Evolutionary conservation across 176 grass and related monocot genomes (phyloP), one percentile per base, ranked within the genome.

Genomic region (Alloteropsis semialata): DNA sequence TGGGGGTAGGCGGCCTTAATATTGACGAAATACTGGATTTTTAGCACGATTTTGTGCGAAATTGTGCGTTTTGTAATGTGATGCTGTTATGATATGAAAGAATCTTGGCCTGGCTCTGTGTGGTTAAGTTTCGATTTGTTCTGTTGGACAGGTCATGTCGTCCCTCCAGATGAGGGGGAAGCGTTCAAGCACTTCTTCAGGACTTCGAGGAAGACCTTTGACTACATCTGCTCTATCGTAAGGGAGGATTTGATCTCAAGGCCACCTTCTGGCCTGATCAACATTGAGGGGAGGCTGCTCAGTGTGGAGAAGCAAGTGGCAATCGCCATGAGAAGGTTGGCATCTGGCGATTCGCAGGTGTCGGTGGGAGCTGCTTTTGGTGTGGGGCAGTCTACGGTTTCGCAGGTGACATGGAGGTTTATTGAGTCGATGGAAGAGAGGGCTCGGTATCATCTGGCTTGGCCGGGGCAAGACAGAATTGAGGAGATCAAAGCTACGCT

Each of bases 271-370:
- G 93, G 97, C 54, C 86, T 99, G 39, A 99, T 99, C 87, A 99
- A 99, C 24, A 99, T 99, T 1, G 96, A 98, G 82, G 96, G 96
- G 10, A 92, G 96, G 76, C 89, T 98, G 59, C 92, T 98, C 21
- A 98, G 96, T 66, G 92, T 98, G n/a, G 96, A 98, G 87, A 98
- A 98, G 72, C 96, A 98, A 70, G 96, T 98, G 58, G 96, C 96
- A 15, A 98, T 98, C 74, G 96, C 96, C 61, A 90, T 93, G 92
- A 90, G 92, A 85, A 89, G 96, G 67, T 84, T 98, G 14, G 92
- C 96, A 22, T 98, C 96, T 8, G 96, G 96, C 1, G 96, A 98
- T 74, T 98, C 96, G 0, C 96, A 98, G 81, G 96, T 93, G 22
- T 98, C 97, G 0, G 97, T 99, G 39, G 97, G 96, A 15, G 75